These are phyloP conservation scores for Trichoderma lentiforme DNA, from an alignment of 2,329 filamentous ascomycete genomes.

Conservation along the genomic window DNA sequence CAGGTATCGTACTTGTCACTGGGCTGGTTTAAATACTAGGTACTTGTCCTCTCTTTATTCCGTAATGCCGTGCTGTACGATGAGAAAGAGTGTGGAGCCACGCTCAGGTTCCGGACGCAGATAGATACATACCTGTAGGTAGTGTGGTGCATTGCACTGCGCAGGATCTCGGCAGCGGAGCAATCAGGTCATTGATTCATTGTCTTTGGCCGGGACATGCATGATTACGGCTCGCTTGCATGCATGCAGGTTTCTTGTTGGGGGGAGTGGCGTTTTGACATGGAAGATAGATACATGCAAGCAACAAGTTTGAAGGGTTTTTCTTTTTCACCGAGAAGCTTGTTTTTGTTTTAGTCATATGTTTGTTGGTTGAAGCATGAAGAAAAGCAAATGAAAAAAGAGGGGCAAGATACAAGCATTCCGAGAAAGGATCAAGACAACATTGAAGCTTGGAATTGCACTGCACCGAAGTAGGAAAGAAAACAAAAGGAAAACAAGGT, in stretches of 20 bases:
- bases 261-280: neutral
- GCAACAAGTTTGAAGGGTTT: neutral
- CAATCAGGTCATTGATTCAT: neutral
- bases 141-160: neutral
- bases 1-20: neutral
- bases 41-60: neutral
- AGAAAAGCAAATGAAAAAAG: neutral
- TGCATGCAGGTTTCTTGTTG: neutral
- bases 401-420: neutral
- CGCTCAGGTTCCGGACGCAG: neutral
- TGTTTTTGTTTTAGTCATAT: neutral
- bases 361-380: neutral
- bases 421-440: neutral
- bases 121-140: neutral
- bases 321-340: neutral
- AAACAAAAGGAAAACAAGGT: neutral
- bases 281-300: neutral
- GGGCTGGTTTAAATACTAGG: too few species aligned
- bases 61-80: neutral
- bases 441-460: too few species aligned
- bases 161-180: neutral
- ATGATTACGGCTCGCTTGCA: neutral
- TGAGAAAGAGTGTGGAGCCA: neutral
- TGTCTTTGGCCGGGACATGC: neutral
- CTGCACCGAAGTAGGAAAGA: neutral